Conservation (phyloP, 2,329 filamentous ascomycete species). For the Volutella citrinella region DNA sequence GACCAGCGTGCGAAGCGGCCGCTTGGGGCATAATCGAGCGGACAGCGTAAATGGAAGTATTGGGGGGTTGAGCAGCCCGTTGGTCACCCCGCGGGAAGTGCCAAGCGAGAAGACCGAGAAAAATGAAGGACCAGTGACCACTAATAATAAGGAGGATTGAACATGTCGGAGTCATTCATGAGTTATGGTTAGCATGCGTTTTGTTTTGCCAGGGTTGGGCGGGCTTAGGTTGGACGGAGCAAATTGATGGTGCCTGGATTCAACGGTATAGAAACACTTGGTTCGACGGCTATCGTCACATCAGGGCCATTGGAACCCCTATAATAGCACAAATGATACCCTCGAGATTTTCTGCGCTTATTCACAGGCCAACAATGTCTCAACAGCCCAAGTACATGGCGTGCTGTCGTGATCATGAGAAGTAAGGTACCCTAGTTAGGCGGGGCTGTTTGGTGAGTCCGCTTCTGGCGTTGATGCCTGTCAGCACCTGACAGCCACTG, state of each 20-base stretch:
- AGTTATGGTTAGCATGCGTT: too few relatives aligned
- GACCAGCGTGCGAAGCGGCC: slow-evolving; percentile 74
- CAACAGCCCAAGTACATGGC: too few relatives aligned
- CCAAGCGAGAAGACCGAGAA: slow-evolving; percentile 35
- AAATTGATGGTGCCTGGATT: slow-evolving; percentile 15
- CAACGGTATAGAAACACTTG: slow-evolving; percentile 19
- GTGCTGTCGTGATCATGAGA: too few relatives aligned
- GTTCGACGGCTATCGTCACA: slow-evolving; percentile 18
- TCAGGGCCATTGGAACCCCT: slow-evolving; percentile 13
- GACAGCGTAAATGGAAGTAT: slow-evolving; percentile 82
- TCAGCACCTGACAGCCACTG: slow-evolving; percentile 26
- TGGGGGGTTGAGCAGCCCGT: slow-evolving; percentile 57
- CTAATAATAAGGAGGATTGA: slow-evolving; percentile 12
- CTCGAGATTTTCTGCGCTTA: slow-evolving; percentile 18
- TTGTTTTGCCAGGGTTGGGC: too few relatives aligned
- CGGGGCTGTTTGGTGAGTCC: too few relatives aligned
- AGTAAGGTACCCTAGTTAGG: too few relatives aligned
- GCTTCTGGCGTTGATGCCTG: too few relatives aligned
- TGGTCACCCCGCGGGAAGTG: slow-evolving; percentile 55
- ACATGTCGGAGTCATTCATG: slow-evolving; percentile 16
- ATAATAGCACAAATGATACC: slow-evolving; percentile 30
- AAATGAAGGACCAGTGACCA: slow-evolving; percentile 21
- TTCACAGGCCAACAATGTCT: too few relatives aligned
- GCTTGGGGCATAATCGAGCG: slow-evolving; percentile 72
- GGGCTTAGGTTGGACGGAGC: too few relatives aligned